A percentile compares a stretch with the other conserved stretches of the same genome.
Conservation (phyloP, 805 yeast species). For the Lipomyces orientalis region DNA sequence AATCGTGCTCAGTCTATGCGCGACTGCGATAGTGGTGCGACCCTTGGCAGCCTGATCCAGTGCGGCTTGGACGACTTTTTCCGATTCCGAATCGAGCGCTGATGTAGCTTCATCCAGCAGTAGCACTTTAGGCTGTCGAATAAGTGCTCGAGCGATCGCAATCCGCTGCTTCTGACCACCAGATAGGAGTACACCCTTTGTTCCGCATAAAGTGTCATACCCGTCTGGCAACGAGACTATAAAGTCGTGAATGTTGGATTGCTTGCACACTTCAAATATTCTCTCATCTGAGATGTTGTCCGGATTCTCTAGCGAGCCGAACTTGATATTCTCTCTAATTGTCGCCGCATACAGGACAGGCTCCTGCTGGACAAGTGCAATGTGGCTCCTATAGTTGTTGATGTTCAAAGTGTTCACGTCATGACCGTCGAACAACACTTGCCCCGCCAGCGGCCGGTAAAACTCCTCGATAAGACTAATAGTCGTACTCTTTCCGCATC, state of each 20-base stretch:
- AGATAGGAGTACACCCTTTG: constrained; percentile 57
- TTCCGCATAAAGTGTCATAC: constrained; percentile 57
- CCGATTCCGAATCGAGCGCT: constrained; percentile 64
- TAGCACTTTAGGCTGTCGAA: constrained; percentile 61
- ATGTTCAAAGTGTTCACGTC: constrained; percentile 72
- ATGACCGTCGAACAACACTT: constrained; percentile 78
- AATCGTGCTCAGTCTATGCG: constrained; percentile 72
- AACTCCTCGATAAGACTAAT: constrained; percentile 62
- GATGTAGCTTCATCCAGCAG: constrained; percentile 64
- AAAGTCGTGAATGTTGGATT: constrained; percentile 60
- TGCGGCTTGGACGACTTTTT: constrained; percentile 67
- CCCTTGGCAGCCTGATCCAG: constrained; percentile 61
- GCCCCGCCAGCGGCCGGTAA: constrained; percentile 55
- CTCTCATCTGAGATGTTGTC: constrained; percentile 47
- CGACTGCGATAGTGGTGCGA: constrained; percentile 75
- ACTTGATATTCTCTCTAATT: constrained; percentile 72
- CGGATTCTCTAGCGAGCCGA: constrained; percentile 48
- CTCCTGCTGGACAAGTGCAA: constrained; percentile 71
- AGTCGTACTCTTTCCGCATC: constrained; percentile 54
- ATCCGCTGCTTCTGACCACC: constrained; percentile 72
- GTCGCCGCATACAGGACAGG: constrained; percentile 71
- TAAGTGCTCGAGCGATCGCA: constrained; percentile 67
- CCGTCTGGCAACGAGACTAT: constrained; percentile 60
- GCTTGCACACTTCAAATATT: constrained; percentile 52
- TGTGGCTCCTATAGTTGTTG: constrained; percentile 55